A percentile compares a stretch with the other conserved stretches of the same genome.
Evolutionary conservation across 352 stramenopile species (phyloP).

Genomic region (Phytophthora chlamydospora): DNA sequence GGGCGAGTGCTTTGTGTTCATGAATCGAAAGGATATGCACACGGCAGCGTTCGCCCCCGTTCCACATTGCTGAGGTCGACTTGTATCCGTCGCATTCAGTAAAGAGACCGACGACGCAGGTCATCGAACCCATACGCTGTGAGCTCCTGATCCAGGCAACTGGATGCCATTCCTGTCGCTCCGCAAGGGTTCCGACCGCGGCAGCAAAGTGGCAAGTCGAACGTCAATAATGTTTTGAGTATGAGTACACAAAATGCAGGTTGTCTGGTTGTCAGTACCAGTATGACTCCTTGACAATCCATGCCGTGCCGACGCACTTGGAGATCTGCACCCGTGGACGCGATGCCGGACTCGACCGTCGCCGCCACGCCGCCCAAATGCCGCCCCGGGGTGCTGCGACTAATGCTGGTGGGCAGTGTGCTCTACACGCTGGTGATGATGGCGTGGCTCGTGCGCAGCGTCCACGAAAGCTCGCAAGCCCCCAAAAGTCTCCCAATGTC

Average conservation of each 20-base stretch:
- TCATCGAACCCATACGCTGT: too few species aligned
- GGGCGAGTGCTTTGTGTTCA: conserved; percentile 1
- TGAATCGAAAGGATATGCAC: conserved; percentile 5
- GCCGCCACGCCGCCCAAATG: conserved; percentile 20
- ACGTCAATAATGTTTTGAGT: too few species aligned
- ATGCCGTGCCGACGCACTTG: conserved; percentile 12
- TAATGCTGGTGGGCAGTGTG: conserved; percentile 28
- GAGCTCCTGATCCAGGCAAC: too few species aligned
- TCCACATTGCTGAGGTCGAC: neutral
- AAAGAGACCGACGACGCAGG: too few species aligned
- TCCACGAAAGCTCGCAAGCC: conserved; percentile 21
- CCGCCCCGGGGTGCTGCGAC: conserved; percentile 19
- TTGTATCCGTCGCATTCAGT: too few species aligned
- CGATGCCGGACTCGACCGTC: conserved; percentile 20
- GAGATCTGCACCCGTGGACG: conserved; percentile 10
- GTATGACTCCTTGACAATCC: conserved; percentile 4
- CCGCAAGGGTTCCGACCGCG: too few species aligned
- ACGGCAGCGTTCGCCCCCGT: neutral
- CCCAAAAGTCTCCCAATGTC: conserved; percentile 21
- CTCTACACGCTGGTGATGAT: conserved; percentile 17
- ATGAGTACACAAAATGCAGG: too few species aligned
- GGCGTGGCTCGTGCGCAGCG: conserved; percentile 14
- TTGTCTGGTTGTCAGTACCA: neutral
- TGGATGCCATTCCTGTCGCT: too few species aligned
- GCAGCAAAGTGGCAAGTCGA: too few species aligned